These are phyloP conservation scores for Suillus spraguei DNA, from an alignment of 768 basidiomycete genomes.

Conservation along the genomic window DNA sequence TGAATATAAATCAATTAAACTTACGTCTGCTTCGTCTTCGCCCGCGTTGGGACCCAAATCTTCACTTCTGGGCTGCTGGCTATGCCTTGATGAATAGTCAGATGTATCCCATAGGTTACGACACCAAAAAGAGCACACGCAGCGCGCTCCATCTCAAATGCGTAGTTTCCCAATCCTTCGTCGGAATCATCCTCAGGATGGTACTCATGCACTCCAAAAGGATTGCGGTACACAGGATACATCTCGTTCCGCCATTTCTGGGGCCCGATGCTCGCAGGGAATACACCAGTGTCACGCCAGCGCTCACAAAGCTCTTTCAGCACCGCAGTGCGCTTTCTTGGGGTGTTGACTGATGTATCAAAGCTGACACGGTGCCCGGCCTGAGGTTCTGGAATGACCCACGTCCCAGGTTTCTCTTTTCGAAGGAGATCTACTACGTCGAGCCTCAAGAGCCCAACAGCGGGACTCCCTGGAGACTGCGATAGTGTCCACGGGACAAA, in stretches of 20 bases:
- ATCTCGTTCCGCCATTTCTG: slow-evolving; percentile 85
- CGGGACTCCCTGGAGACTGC: slow-evolving; percentile 49
- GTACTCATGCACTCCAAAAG: slow-evolving; percentile 53
- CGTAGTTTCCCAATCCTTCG: slow-evolving; percentile 52
- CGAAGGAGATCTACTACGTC: slow-evolving; percentile 55
- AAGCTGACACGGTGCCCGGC: slow-evolving; percentile 47
- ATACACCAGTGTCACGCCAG: slow-evolving; percentile 69
- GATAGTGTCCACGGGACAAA: slow-evolving; percentile 62
- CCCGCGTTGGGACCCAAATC: slow-evolving; percentile 88
- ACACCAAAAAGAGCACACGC: slow-evolving; percentile 90
- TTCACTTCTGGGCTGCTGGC: slow-evolving; percentile 43
- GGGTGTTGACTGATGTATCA: slow-evolving; percentile 51
- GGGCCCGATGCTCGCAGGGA: slow-evolving; percentile 67
- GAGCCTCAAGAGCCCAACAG: slow-evolving; percentile 64
- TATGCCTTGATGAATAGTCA: slow-evolving; percentile 63
- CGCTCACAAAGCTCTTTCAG: slow-evolving; percentile 71
- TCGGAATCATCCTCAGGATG: slow-evolving; percentile 32
- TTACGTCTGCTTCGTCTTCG: slow-evolving; percentile 87
- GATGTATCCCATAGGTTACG: slow-evolving; percentile 90
- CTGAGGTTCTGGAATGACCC: slow-evolving; percentile 40
- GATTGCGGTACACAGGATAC: slow-evolving; percentile 76
- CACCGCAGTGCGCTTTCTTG: slow-evolving; percentile 57
- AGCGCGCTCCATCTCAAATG: slow-evolving; percentile 87
- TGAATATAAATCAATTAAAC: slow-evolving; percentile 29
- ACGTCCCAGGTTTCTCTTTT: slow-evolving; percentile 46